A percentile compares a stretch with the other conserved stretches of the same genome.
These are phyloP conservation scores for Thraustochytrium striatum DNA, from an alignment of 352 stramenopile species.

Conservation along the genomic window DNA sequence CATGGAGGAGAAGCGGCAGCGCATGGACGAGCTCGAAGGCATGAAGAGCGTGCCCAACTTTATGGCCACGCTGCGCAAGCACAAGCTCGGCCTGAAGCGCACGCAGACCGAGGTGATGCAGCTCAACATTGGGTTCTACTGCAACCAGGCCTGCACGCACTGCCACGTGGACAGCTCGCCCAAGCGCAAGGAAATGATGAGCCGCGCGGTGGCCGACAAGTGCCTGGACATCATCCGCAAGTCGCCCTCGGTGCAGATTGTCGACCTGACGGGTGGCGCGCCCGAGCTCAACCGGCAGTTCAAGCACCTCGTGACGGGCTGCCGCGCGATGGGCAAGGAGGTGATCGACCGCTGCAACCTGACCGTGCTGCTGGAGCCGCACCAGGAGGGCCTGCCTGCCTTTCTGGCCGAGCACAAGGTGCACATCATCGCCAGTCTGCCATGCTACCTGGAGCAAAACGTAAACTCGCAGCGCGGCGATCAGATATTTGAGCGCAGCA, in stretches of 20 bases:
- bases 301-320: slow-evolving; percentile 68
- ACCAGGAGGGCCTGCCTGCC: slow-evolving; percentile 70
- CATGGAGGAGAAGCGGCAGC: slow-evolving; percentile 57
- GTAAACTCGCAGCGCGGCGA: slow-evolving; percentile 71
- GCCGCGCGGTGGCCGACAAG: slow-evolving; percentile 62
- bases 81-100: slow-evolving; percentile 53
- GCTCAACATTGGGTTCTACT: slow-evolving; percentile 80
- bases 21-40: slow-evolving; percentile 67
- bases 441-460: slow-evolving; percentile 74
- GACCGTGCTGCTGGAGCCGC: slow-evolving; percentile 74
- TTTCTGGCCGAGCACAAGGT: slow-evolving; percentile 74
- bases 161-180: slow-evolving; percentile 79
- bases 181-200: slow-evolving; percentile 69
- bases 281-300: slow-evolving; percentile 75
- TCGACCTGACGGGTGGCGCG: slow-evolving; percentile 77
- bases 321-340: slow-evolving; percentile 58
- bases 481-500: slow-evolving; percentile 71
- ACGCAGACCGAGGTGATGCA: slow-evolving; percentile 65
- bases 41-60: slow-evolving; percentile 67
- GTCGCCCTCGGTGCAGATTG: slow-evolving; percentile 64
- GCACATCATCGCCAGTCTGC: slow-evolving; percentile 64
- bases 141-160: slow-evolving; percentile 77
- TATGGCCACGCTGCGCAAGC: slow-evolving; percentile 59
- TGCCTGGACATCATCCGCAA: slow-evolving; percentile 66
- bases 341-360: slow-evolving; percentile 80